Percentiles rank a stretch among this genome's conserved stretches.
These are phyloP conservation scores for Ilex aquifolium DNA, from an alignment of 257 asterid genomes.

Conservation along the genomic window DNA sequence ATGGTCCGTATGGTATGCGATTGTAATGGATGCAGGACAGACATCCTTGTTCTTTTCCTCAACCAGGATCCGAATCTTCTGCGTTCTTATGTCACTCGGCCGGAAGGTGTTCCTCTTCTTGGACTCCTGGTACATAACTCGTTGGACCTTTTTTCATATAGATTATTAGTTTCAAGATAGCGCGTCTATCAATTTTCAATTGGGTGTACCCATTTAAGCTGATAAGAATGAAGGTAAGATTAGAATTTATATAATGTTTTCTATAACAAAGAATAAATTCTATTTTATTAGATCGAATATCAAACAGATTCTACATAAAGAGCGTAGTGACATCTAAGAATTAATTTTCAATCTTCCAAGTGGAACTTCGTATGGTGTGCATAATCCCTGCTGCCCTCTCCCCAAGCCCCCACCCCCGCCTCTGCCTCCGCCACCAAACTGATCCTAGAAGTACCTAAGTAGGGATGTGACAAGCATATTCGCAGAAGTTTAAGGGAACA, in stretches of 20 bases:
- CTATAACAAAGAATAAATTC: no score
- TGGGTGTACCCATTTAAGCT: neutral
- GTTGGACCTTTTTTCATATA: conserved; percentile 1
- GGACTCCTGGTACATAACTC: conserved; percentile 72
- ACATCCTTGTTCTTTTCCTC: conserved; percentile 78
- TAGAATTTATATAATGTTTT: no score
- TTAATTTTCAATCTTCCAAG: neutral
- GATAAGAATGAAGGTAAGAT: neutral
- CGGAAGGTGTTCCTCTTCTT: conserved; percentile 67
- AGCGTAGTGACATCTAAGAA: neutral
- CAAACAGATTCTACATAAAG: no score
- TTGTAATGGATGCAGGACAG: conserved; percentile 82
- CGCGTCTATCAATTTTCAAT: neutral
- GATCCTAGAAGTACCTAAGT: no score
- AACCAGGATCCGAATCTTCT: conserved; percentile 76
- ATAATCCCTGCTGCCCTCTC: neutral
- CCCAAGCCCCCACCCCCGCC: no score
- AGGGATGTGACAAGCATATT: no score
- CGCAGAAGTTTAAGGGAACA: no score
- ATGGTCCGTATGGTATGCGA: conserved; percentile 19
- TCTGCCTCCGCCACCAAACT: no score
- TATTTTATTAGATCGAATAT: no score
- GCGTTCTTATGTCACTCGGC: conserved; percentile 71
- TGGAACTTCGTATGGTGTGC: neutral
- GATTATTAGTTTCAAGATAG: neutral